Evolutionary conservation across 345 rosid genomes (phyloP), one percentile per base, ranked within the genome.

Genomic region (Populus simonii): DNA sequence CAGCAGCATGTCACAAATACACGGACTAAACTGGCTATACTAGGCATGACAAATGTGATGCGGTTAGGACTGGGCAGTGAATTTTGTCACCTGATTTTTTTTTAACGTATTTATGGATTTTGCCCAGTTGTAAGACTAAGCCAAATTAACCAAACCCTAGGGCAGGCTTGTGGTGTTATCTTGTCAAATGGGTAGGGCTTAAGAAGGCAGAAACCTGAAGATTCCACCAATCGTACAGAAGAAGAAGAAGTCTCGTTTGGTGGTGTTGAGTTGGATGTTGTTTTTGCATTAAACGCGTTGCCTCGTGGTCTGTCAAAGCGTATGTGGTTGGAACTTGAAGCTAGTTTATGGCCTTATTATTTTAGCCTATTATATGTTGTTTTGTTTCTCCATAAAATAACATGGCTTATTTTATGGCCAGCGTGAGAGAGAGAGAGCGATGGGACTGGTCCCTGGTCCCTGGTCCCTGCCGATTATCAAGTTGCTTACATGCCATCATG

Each of bases 291-390:
- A 69, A 59, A 77, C 57, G n/a, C 62, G 29, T 6, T n/a, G 68
- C 79, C 67, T n/a, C n/a, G 29, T 51, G 73, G 33, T 57, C n/a
- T 18, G 57, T 29, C 43, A 69, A 31, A 70, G 18, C 23, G 4
- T 43, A 3, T 45, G 74, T 49, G 61, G 72, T 83, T 83, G 85
- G 85, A 83, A 83, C 85, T 83, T 83, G 85, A n/a, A 76, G 78
- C 83, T 76, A 72, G 15, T 49, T 29, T 61, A 63, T 72, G 31
- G 29, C 23, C 39, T 68, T 6, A 53, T 53, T 51, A 51, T 51
- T 51, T 51, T 16, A 51, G 23, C 59, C 59, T 7, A 2, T 41
- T 41, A 9, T 17, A 7, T 53, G n/a, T 18, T 51, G 57, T 18
- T 17, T 51, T 51, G 8, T 53, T 7, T 20, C 59, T 53, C 59